A percentile compares a stretch with the other conserved stretches of the same genome.
Evolutionary conservation across 2,329 filamentous ascomycete species (phyloP).

Genomic region (Exophiala aquamarina): DNA sequence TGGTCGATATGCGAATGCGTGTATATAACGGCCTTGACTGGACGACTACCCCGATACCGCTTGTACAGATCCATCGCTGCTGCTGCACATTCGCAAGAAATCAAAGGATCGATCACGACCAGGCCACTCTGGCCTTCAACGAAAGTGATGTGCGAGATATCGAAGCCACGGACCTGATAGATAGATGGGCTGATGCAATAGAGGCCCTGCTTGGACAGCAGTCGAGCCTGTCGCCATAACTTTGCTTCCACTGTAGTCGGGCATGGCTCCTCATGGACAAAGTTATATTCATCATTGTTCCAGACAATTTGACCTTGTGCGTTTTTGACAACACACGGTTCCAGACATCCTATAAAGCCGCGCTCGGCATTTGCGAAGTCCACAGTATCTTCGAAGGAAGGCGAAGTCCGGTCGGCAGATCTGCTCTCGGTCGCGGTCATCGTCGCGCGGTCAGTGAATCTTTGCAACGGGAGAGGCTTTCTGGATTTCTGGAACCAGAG

Average conservation of each 20-base stretch:
- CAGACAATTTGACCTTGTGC: slow-evolving; percentile 33
- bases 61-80: slow-evolving; percentile 38
- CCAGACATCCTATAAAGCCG: slow-evolving; percentile 27
- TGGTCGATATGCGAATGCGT: slow-evolving; percentile 45
- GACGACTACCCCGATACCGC: slow-evolving; percentile 9
- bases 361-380: slow-evolving; percentile 17
- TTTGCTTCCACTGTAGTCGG: slow-evolving; percentile 32
- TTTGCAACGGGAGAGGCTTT: too few species aligned
- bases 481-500: too few species aligned
- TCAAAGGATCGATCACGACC: slow-evolving; percentile 42
- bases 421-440: too few species aligned
- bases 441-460: too few species aligned
- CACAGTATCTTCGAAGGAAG: background rate
- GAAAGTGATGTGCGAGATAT: slow-evolving; percentile 44
- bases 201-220: slow-evolving; percentile 35
- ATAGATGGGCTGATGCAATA: slow-evolving; percentile 38
- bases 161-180: slow-evolving; percentile 43
- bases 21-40: slow-evolving; percentile 40
- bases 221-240: slow-evolving; percentile 39
- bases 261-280: slow-evolving; percentile 26
- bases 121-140: slow-evolving; percentile 39
- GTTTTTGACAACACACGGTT: slow-evolving; percentile 25
- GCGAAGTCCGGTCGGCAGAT: too few species aligned
- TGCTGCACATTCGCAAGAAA: slow-evolving; percentile 37
- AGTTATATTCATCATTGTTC: slow-evolving; percentile 36